A percentile compares a stretch with the other conserved stretches of the same genome.
phyloP scores from a whole-genome alignment of 306 rosid genomes.

The Malus sieversii region DNA sequence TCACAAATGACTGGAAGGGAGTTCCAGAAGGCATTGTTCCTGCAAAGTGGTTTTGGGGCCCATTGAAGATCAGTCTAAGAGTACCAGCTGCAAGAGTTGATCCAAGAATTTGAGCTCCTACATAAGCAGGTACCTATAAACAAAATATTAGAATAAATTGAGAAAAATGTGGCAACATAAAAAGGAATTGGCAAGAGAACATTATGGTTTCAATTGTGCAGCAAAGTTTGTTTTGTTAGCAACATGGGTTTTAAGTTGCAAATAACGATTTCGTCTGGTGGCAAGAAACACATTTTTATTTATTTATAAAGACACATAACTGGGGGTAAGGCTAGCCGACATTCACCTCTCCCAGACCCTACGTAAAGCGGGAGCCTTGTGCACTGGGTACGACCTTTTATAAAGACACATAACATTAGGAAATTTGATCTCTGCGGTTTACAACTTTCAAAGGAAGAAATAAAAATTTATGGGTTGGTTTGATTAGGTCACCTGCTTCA shows the following conservation, averaged over 20 bases:
- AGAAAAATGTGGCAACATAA: not conserved
- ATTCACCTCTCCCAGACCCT: too few relatives aligned
- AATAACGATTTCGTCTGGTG: not conserved
- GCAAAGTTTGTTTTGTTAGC: not conserved
- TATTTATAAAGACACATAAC: not conserved
- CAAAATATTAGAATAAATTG: not conserved
- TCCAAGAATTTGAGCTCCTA: slow-evolving; percentile 57
- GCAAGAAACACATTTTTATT: not conserved
- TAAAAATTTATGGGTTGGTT: not conserved
- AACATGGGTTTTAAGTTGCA: not conserved
- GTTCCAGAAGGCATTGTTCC: slow-evolving; percentile 61
- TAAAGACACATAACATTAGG: not conserved
- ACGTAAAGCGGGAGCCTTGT: too few relatives aligned
- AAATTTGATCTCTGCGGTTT: not conserved
- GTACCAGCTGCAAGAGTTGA: slow-evolving; percentile 75
- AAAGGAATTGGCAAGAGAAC: not conserved
- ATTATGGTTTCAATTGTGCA: not conserved
- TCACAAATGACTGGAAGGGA: slow-evolving; percentile 49
- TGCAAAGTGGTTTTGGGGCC: slow-evolving; percentile 31
- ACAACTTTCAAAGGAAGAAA: not conserved
- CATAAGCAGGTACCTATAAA: slow-evolving; percentile 61
- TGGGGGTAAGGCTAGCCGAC: too few relatives aligned
- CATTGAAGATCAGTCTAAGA: slow-evolving; percentile 48
- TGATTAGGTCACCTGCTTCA: slow-evolving; percentile 45
- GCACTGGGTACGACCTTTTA: too few relatives aligned